Evolutionary conservation across 2,329 filamentous ascomycete species (phyloP).

Genomic region (Claviceps fusiformis): DNA sequence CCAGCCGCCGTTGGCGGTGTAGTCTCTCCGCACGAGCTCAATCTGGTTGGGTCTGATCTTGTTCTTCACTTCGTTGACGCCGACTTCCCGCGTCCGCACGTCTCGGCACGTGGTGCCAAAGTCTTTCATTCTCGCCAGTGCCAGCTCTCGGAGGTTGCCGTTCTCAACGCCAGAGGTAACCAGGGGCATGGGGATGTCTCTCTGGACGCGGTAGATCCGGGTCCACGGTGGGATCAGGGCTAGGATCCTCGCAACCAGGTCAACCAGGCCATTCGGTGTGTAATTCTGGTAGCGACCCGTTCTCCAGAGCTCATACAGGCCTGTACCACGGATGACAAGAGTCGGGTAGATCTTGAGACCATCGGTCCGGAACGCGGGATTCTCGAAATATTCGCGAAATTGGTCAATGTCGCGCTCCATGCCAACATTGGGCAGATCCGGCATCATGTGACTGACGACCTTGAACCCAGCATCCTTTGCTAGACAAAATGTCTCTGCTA

Average conservation of each 20-base stretch:
- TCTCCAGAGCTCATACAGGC: slow-evolving; percentile 92
- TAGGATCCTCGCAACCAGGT: slow-evolving; percentile 90
- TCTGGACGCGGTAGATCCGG: slow-evolving; percentile 92
- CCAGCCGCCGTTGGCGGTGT: slow-evolving; percentile 91
- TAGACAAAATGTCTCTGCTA: slow-evolving; percentile 93
- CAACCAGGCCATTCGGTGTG: slow-evolving; percentile 90
- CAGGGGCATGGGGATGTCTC: slow-evolving; percentile 98
- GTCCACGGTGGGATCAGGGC: slow-evolving; percentile 96
- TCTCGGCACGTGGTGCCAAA: slow-evolving; percentile 96
- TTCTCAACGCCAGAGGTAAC: slow-evolving; percentile 99
- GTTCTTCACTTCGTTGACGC: slow-evolving; percentile 98
- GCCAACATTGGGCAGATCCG: slow-evolving; percentile 90
- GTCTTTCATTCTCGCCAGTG: slow-evolving; percentile 95
- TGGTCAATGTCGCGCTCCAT: slow-evolving; percentile 97
- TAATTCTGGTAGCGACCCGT: slow-evolving; percentile 98
- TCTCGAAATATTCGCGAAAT: slow-evolving; percentile 96
- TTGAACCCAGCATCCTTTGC: slow-evolving; percentile 98
- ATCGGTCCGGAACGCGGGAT: slow-evolving; percentile 88
- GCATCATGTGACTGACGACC: slow-evolving; percentile 99
- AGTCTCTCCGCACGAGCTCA: slow-evolving; percentile 87
- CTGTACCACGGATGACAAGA: slow-evolving; percentile 89
- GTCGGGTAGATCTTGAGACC: slow-evolving; percentile 97
- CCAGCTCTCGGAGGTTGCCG: slow-evolving; percentile 85
- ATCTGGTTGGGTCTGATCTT: slow-evolving; percentile 95
- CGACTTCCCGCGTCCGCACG: slow-evolving; percentile 89